These are phyloP conservation scores for Geotrichum aggregatum DNA, from an alignment of 1,139 yeast species.

Conservation along the genomic window DNA sequence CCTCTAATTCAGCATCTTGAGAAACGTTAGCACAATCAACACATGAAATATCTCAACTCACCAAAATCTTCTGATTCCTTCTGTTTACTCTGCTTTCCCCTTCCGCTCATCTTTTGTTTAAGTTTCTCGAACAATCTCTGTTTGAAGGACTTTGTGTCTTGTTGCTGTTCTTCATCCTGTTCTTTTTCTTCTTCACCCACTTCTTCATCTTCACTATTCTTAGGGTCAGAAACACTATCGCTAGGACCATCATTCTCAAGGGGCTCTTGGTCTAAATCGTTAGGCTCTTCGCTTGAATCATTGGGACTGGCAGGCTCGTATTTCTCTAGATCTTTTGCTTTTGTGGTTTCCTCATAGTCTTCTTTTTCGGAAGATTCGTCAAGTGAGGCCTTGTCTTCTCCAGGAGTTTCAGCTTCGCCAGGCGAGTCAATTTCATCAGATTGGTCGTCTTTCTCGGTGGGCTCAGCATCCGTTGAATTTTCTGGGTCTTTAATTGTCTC, in stretches of 20 bases:
- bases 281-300: conserved; percentile 3
- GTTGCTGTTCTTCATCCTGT: not conserved
- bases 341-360: too few relatives aligned
- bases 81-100: conserved; percentile 1
- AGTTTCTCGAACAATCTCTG: conserved; percentile 15
- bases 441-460: too few relatives aligned
- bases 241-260: not conserved
- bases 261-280: not conserved
- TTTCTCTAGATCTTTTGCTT: not conserved
- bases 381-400: not conserved
- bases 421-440: not conserved
- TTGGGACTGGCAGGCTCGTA: conserved; percentile 2
- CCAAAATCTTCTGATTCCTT: not conserved
- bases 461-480: too few relatives aligned
- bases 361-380: not conserved
- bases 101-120: conserved; percentile 9
- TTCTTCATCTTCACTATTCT: not conserved
- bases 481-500: too few relatives aligned
- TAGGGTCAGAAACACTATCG: not conserved
- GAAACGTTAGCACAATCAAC: not conserved
- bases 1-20: not conserved
- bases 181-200: too few relatives aligned
- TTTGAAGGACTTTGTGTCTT: conserved; percentile 1
- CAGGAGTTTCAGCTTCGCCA: not conserved
- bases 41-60: not conserved